These are phyloP conservation scores for Starmerella floricola DNA, from an alignment of 805 yeast genomes.

Conservation along the genomic window DNA sequence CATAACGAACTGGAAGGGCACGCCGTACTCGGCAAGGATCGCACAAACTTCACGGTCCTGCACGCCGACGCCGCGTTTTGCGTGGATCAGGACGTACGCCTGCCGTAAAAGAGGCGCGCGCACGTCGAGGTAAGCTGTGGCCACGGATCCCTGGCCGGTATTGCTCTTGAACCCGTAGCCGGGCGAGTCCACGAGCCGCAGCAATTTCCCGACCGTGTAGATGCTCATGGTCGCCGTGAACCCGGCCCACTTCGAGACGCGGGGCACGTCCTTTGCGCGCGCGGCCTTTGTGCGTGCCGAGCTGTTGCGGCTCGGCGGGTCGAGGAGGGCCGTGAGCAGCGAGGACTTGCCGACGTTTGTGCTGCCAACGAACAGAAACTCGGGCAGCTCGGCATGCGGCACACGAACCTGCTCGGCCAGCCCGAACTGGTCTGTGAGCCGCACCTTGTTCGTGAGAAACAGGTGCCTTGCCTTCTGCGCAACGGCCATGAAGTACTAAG, in stretches of 20 bases:
- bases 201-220: conserved; percentile 49
- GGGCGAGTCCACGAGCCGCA: conserved; percentile 72
- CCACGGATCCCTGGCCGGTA: conserved; percentile 54
- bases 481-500: too few species aligned
- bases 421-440: conserved; percentile 27
- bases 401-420: conserved; percentile 19
- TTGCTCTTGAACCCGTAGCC: conserved; percentile 76
- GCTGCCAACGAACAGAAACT: conserved; percentile 62
- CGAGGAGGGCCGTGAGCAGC: conserved; percentile 44
- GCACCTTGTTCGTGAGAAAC: conserved; percentile 23
- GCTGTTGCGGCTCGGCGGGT: conserved; percentile 5
- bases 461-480: conserved; percentile 25
- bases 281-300: conserved; percentile 24
- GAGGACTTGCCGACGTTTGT: conserved; percentile 85
- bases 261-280: conserved; percentile 34
- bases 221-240: conserved; percentile 54
- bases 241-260: conserved; percentile 36
- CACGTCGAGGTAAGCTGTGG: conserved; percentile 46
- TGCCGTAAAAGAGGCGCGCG: conserved; percentile 41
- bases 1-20: conserved; percentile 60
- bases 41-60: conserved; percentile 46
- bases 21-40: conserved; percentile 41
- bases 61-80: conserved; percentile 43
- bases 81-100: conserved; percentile 51
- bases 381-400: conserved; percentile 41